These are phyloP conservation scores for Drosera spatulata DNA, from an alignment of 179 eudicot genomes.

Conservation along the genomic window DNA sequence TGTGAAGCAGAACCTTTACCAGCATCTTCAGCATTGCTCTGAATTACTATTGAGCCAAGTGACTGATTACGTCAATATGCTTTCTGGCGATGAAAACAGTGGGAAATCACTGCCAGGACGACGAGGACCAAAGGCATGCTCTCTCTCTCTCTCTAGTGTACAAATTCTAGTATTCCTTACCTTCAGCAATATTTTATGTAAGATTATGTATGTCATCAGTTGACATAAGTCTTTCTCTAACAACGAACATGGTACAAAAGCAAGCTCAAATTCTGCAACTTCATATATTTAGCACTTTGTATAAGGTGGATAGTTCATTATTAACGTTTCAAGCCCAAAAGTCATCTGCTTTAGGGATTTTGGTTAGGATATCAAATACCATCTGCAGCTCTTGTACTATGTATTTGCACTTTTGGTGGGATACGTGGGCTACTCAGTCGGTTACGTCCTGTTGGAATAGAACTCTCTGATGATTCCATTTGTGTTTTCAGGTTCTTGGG, in stretches of 20 bases:
- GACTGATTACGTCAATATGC: slow-evolving; percentile 36
- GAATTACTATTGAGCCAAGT: slow-evolving; percentile 40
- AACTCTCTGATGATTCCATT: background rate
- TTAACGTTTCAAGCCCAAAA: too few relatives aligned
- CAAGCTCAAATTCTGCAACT: too few relatives aligned
- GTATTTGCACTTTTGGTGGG: too few relatives aligned
- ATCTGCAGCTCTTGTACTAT: too few relatives aligned
- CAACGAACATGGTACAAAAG: too few relatives aligned
- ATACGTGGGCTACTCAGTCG: too few relatives aligned
- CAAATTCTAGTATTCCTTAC: background rate
- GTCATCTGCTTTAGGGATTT: too few relatives aligned
- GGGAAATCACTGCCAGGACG: slow-evolving; percentile 27
- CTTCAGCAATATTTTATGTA: background rate
- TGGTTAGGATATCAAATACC: too few relatives aligned
- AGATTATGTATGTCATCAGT: too few relatives aligned
- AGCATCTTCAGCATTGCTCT: slow-evolving; percentile 67
- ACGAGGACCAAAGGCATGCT: slow-evolving; percentile 62
- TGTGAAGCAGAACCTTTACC: slow-evolving; percentile 53
- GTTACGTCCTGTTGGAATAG: background rate
- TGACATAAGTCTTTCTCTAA: too few relatives aligned
- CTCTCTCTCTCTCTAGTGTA: background rate
- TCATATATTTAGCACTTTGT: too few relatives aligned
- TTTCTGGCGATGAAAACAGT: slow-evolving; percentile 26
- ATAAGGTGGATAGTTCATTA: too few relatives aligned
- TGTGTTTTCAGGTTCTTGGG: slow-evolving; percentile 51